Percentiles rank a stretch among this genome's conserved stretches.
These are phyloP conservation scores for Coelastrella sp. DNA, from an alignment of 139 green algal genomes.

Conservation along the genomic window DNA sequence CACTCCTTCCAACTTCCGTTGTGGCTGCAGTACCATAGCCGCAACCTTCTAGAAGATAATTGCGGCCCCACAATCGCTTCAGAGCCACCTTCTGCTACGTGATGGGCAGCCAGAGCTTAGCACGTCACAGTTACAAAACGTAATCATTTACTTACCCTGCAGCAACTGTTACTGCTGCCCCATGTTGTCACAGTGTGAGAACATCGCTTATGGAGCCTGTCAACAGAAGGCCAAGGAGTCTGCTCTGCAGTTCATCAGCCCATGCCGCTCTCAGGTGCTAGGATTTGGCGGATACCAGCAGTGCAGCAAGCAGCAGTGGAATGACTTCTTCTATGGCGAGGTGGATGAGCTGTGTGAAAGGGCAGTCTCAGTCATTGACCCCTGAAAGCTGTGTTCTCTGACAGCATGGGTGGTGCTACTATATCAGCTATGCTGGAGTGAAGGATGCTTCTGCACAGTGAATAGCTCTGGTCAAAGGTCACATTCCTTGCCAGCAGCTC, in stretches of 20 bases:
- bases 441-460: neutral
- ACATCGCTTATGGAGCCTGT: slow-evolving; percentile 28
- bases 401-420: neutral
- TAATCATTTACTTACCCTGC: neutral
- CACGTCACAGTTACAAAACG: too few relatives aligned
- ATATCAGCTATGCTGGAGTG: neutral
- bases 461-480: neutral
- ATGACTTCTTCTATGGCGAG: slow-evolving; percentile 10
- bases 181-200: slow-evolving; percentile 5
- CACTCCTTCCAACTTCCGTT: too few relatives aligned
- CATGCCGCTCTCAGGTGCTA: neutral
- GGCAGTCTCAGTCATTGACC: neutral
- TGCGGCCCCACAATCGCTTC: too few relatives aligned
- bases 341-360: slow-evolving; percentile 1
- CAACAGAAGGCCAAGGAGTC: neutral
- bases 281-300: neutral
- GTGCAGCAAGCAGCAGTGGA: slow-evolving; percentile 21
- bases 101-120: too few relatives aligned
- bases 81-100: too few relatives aligned
- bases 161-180: neutral
- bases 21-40: too few relatives aligned
- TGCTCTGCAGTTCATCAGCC: neutral
- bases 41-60: too few relatives aligned
- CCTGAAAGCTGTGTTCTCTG: neutral
- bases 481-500: neutral